Percentiles rank a stretch among this genome's conserved stretches.
These are phyloP conservation scores for Schizopora paradoxa DNA, from an alignment of 1,284 basidiomycete species.

Conservation along the genomic window DNA sequence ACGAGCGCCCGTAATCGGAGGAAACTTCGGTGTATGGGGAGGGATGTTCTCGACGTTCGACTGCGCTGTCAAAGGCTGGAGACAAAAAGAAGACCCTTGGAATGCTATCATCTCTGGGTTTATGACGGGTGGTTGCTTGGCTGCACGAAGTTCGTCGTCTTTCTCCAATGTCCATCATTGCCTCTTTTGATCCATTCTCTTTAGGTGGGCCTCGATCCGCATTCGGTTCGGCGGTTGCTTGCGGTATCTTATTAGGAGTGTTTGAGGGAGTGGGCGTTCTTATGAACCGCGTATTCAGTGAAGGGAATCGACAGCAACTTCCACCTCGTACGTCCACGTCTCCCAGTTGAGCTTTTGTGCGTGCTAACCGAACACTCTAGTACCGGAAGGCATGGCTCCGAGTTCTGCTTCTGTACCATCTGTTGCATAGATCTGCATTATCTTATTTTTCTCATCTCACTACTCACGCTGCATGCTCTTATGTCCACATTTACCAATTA, in stretches of 20 bases:
- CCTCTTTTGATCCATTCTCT: neutral
- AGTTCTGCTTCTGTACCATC: conserved; percentile 13
- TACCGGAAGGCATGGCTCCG: conserved; percentile 31
- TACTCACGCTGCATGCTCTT: too few relatives aligned
- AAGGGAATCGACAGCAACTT: conserved; percentile 73
- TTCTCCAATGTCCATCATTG: conserved; percentile 3
- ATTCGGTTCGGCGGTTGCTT: conserved; percentile 87
- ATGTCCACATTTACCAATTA: too few relatives aligned
- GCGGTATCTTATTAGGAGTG: conserved; percentile 94
- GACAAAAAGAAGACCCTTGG: conserved; percentile 99
- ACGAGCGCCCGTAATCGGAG: conserved; percentile 94
- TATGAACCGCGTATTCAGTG: conserved; percentile 78
- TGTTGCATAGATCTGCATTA: too few relatives aligned
- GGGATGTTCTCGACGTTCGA: conserved; percentile 97
- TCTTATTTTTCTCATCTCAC: too few relatives aligned
- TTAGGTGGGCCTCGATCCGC: conserved; percentile 89
- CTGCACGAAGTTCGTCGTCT: conserved; percentile 77
- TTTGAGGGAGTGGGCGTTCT: conserved; percentile 94
- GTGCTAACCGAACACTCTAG: conserved; percentile 17
- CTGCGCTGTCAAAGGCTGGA: conserved; percentile 94
- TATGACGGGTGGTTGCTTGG: conserved; percentile 95
- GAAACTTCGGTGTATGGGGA: conserved; percentile 98
- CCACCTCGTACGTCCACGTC: conserved; percentile 35
- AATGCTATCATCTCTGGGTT: conserved; percentile 99
- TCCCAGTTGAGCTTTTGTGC: neutral